Percentiles rank a stretch among this genome's conserved stretches.
These are phyloP conservation scores for Camellia granthamiana DNA, from an alignment of 148 eudicot genomes.

Conservation along the genomic window DNA sequence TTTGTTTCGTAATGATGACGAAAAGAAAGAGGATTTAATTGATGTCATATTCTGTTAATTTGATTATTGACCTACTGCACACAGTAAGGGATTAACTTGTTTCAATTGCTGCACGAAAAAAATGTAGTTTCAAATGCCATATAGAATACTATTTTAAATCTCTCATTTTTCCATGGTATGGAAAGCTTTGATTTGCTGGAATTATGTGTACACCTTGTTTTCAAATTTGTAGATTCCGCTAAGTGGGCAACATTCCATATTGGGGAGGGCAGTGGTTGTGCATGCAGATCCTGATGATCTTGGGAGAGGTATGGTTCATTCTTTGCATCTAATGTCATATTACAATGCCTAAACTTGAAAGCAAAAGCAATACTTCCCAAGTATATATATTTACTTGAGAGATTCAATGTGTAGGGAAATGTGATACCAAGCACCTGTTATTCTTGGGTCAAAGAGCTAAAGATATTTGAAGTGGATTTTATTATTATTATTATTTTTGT, in stretches of 20 bases:
- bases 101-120: not conserved
- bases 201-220: not conserved
- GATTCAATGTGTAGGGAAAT: not conserved
- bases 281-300: slow-evolving; percentile 96
- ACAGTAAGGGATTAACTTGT: not conserved
- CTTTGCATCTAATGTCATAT: not conserved
- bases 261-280: slow-evolving; percentile 92
- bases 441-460: not conserved
- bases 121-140: not conserved
- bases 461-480: not conserved
- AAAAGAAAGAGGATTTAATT: not conserved
- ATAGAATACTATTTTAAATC: not conserved
- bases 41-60: not conserved
- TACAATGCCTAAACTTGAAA: not conserved
- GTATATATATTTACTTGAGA: not conserved
- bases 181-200: not conserved
- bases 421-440: not conserved
- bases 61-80: not conserved
- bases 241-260: slow-evolving; percentile 71
- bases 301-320: slow-evolving; percentile 56
- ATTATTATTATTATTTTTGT: not conserved
- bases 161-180: not conserved
- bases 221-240: slow-evolving; percentile 51
- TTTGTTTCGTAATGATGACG: not conserved
- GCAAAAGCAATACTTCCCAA: not conserved